Evolutionary conservation across 1,284 basidiomycete genomes (phyloP).

Genomic region (Lentinus polychrous): DNA sequence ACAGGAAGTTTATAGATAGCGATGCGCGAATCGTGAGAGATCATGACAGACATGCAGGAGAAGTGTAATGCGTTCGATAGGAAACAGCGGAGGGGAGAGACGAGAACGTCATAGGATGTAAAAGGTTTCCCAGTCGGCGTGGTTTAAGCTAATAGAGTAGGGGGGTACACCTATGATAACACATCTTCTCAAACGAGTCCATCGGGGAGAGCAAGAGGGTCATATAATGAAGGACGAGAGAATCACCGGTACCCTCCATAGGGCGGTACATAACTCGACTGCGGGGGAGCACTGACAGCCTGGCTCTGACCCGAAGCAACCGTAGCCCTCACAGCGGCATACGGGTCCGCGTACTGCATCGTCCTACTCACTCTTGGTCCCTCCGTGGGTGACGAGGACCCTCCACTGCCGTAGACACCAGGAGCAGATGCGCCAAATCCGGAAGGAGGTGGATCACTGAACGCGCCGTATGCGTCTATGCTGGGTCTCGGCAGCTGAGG

Average conservation of each 20-base stretch:
- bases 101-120: no score
- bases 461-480: conserved; percentile 83
- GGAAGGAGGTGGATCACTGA: conserved; percentile 72
- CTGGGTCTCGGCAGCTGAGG: conserved; percentile 45
- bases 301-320: conserved; percentile 11
- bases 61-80: no score
- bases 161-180: no score
- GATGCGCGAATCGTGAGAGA: no score
- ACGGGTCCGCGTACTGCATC: conserved; percentile 83
- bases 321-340: conserved; percentile 63
- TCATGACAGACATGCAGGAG: no score
- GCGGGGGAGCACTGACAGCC: conserved; percentile 7
- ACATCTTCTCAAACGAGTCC: no score
- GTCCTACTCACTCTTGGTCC: conserved; percentile 67
- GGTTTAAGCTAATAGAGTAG: no score
- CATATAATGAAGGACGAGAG: no score
- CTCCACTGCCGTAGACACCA: conserved; percentile 18
- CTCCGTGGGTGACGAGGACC: conserved; percentile 31
- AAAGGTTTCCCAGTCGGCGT: no score
- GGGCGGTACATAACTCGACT: conserved; percentile 1
- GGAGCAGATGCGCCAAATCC: conserved; percentile 40
- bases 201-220: no score
- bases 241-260: not conserved
- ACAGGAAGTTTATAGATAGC: no score
- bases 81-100: no score